A percentile compares a stretch with the other conserved stretches of the same genome.
phyloP scores from a whole-genome alignment of 257 asterid genomes.

The Knoxia roxburghii region DNA sequence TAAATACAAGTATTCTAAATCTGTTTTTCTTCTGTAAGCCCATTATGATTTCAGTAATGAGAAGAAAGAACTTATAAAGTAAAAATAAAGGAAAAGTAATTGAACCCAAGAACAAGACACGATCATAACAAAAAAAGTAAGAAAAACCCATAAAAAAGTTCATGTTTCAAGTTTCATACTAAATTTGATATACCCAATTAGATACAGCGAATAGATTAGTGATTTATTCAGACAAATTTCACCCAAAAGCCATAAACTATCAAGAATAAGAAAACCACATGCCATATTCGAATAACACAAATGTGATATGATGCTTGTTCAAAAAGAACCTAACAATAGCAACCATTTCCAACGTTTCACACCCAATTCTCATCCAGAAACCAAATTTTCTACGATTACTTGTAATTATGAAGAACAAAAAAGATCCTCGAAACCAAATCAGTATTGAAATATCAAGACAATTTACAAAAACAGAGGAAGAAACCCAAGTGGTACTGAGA shows the following conservation, averaged over 20 bases:
- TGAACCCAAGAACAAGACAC: neutral
- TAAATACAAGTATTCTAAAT: neutral
- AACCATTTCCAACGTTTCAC: neutral
- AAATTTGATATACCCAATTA: neutral
- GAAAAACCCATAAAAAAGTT: too few species aligned
- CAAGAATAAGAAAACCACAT: neutral
- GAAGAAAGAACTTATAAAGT: too few species aligned
- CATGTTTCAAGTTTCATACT: neutral
- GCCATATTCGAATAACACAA: neutral
- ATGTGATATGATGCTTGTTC: too few species aligned
- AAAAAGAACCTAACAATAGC: neutral
- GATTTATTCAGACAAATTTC: neutral
- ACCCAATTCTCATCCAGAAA: neutral
- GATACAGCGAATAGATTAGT: neutral
- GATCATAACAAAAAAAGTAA: too few species aligned
- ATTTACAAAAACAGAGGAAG: neutral
- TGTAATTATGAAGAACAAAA: neutral
- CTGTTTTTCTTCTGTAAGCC: neutral
- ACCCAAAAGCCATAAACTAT: neutral
- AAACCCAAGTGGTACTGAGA: neutral
- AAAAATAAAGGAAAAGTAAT: neutral
- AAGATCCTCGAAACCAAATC: neutral
- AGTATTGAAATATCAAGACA: neutral
- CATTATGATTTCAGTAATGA: neutral
- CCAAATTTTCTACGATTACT: neutral